Base-by-base conservation (phyloP, 2,329 filamentous ascomycete genomes). In the Botryosphaeria dothidea region DNA sequence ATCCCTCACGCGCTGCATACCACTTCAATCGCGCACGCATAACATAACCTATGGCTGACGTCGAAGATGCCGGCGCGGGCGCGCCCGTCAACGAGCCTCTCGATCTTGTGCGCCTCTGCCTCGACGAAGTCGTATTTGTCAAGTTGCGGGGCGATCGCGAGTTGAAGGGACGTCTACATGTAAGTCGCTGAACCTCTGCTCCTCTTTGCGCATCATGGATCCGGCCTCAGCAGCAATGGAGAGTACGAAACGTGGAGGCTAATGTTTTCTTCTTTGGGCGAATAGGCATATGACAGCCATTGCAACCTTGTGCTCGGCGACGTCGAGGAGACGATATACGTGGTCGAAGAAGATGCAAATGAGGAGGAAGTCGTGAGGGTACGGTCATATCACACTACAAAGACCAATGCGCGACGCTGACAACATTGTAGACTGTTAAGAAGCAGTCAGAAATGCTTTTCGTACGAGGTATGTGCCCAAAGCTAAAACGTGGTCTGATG, bases 391-490 rank as follows among this genome's bases (percentile, higher is more conserved):
- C 57, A 43, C 19, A 46, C 34, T 31, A 11, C 41, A 9, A 15
- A 11, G 21, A 51, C 15, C 36, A 13, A 36, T 19, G 34, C 34
- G 19, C 21, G 4, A 8, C n/a, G 27, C 43, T 65, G n/a, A 65
- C 66, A 67, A 25, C 61, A 23, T 25, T 34, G 48, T 58, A 96
- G 91, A 97, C 93, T 15, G 88, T 95, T 68, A 96, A 94, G 82
- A 96, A 96, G 81, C 96, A 97, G 79, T 96, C 93, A 48, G 95
- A 98, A 77, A 99, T 99, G 95, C 82, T 99, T 21, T 99, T 99
- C 77, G 94, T 99, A 66, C 85, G 95, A 91, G 94, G 93, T 94
- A 81, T 68, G 85, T 13, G 21, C 19, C 29, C 36, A 9, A n/a
- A 29, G 13, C 34, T 11, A 19, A 36, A 27, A 5, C 11, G 36